Evolutionary conservation across 2,329 filamentous ascomycete species (phyloP).

Genomic region (Pseudogymnoascus sp.): DNA sequence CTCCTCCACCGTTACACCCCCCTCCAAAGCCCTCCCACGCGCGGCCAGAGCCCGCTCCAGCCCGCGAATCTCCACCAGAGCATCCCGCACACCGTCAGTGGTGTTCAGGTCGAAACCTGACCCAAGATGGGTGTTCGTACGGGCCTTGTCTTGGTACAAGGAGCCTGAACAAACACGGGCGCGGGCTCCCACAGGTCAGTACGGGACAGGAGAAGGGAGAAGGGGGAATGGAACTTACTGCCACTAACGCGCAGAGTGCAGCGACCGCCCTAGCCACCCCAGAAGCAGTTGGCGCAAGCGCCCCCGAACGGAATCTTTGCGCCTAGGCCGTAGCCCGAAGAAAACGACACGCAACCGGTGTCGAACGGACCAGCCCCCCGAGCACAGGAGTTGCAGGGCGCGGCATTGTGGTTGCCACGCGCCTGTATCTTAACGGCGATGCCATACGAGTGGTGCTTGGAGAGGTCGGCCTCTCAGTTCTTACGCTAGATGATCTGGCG

Average conservation of each 20-base stretch:
- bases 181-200: too few species aligned
- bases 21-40: neutral
- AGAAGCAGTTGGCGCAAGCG: neutral
- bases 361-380: neutral
- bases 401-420: neutral
- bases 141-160: neutral
- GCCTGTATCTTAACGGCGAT: neutral
- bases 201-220: too few species aligned
- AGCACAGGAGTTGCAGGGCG: neutral
- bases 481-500: neutral
- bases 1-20: neutral
- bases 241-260: neutral
- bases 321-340: neutral
- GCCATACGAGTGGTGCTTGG: neutral
- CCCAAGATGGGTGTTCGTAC: neutral
- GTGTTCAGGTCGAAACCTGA: neutral
- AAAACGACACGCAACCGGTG: neutral
- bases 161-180: neutral
- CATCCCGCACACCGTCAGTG: neutral
- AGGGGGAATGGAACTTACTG: too few species aligned
- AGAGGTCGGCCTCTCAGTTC: neutral
- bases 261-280: neutral
- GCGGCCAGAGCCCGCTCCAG: neutral
- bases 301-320: neutral
- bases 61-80: neutral